Conservation (phyloP, 1,284 basidiomycete genomes). For the Exobasidium rhododendri region DNA sequence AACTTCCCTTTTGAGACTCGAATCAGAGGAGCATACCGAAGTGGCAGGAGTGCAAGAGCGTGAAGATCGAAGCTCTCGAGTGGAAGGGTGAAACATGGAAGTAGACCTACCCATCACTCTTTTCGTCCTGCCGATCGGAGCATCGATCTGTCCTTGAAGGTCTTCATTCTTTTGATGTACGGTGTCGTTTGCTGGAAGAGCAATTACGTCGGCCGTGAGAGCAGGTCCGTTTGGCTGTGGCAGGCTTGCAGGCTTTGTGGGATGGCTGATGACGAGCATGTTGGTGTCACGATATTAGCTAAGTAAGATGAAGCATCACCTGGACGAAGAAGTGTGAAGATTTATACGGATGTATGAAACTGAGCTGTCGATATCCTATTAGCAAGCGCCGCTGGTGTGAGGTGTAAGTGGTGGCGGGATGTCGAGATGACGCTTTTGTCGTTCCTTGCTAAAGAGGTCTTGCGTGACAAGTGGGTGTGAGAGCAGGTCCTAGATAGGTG, state of each 20-base stretch:
- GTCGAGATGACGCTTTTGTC: too few species aligned
- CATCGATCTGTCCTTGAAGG: not conserved
- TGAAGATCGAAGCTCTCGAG: not conserved
- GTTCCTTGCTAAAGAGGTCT: too few species aligned
- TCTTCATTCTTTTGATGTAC: not conserved
- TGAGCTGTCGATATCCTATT: too few species aligned
- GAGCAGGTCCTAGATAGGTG: too few species aligned
- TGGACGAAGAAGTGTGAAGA: too few species aligned
- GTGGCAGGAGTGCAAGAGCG: not conserved
- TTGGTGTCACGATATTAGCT: not conserved
- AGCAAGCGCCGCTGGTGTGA: too few species aligned
- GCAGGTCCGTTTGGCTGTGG: not conserved
- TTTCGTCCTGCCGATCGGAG: not conserved
- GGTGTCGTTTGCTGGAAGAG: not conserved
- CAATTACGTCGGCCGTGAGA: not conserved
- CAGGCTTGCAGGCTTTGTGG: not conserved
- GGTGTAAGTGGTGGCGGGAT: too few species aligned
- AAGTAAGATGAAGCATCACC: not conserved
- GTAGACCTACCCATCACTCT: slow-evolving; percentile 1
- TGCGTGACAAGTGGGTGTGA: too few species aligned
- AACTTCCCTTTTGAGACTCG: not conserved
- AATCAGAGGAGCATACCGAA: not conserved
- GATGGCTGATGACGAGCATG: not conserved
- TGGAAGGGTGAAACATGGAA: slow-evolving; percentile 2
- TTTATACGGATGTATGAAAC: too few species aligned